Percentiles rank a stretch among this genome's conserved stretches.
Evolutionary conservation across 306 rosid species (phyloP).

Genomic region (Prunus davidiana): DNA sequence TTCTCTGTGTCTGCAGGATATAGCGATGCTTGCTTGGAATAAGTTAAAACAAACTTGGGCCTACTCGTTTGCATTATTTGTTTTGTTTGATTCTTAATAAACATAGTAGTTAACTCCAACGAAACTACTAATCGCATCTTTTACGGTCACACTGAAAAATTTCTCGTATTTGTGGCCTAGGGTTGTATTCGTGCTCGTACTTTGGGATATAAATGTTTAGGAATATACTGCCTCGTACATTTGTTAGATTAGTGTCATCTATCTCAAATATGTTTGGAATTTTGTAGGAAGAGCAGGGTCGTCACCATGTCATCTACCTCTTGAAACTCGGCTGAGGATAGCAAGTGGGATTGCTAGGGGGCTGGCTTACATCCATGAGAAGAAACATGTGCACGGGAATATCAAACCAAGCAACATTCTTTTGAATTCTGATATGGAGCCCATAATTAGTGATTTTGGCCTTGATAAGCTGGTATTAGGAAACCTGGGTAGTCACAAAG

Average conservation of each 20-base stretch:
- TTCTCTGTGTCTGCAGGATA: not conserved
- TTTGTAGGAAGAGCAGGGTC: constrained; percentile 57
- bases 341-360: constrained; percentile 78
- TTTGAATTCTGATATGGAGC: constrained; percentile 61
- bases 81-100: no score
- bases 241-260: not conserved
- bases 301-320: constrained; percentile 51
- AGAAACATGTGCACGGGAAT: constrained; percentile 81
- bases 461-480: constrained; percentile 48
- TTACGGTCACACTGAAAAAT: not conserved
- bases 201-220: not conserved
- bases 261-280: not conserved
- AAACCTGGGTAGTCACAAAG: constrained; percentile 26
- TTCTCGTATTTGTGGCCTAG: not conserved
- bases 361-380: constrained; percentile 74
- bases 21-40: not conserved
- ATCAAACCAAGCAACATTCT: constrained; percentile 76
- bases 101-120: no score
- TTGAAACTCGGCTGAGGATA: constrained; percentile 62
- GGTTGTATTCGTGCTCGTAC: not conserved
- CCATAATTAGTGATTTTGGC: constrained; percentile 71
- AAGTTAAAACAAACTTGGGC: no score
- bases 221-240: not conserved
- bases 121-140: not conserved
- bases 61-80: no score